A percentile compares a stretch with the other conserved stretches of the same genome.
Evolutionary conservation across 129 eudicot genomes (phyloP).

Genomic region (Saussurea involucrata): DNA sequence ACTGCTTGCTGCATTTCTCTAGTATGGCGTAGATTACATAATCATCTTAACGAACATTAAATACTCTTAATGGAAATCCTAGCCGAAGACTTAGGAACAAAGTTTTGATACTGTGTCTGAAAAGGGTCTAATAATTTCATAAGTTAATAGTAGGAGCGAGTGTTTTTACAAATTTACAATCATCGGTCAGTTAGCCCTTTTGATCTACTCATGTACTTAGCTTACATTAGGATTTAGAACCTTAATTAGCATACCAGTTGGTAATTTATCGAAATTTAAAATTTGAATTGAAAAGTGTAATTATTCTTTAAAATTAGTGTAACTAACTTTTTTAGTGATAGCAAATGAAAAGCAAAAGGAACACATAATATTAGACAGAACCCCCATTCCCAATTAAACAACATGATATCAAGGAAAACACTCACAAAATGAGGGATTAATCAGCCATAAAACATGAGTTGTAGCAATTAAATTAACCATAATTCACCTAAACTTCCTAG

Average conservation of each 20-base stretch:
- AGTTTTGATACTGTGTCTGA: background rate
- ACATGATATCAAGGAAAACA: constrained; percentile 37
- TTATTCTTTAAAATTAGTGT: background rate
- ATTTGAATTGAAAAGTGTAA: background rate
- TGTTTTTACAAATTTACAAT: background rate
- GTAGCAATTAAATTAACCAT: constrained; percentile 40
- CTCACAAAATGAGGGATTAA: constrained; percentile 46
- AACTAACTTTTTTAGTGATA: background rate
- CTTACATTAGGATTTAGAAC: background rate
- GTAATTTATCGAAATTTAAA: background rate
- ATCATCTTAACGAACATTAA: background rate
- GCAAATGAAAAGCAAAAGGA: constrained; percentile 15
- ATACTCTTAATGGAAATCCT: background rate
- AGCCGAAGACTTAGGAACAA: background rate
- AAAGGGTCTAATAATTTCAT: background rate
- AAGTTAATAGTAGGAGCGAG: background rate
- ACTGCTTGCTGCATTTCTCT: background rate
- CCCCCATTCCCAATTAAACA: constrained; percentile 30
- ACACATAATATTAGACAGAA: constrained; percentile 37
- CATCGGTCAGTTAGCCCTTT: background rate
- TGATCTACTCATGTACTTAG: background rate
- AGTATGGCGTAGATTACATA: background rate
- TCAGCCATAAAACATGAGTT: constrained; percentile 39
- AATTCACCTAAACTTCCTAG: constrained; percentile 39
- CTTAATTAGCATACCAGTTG: background rate